Percentiles rank a stretch among this genome's conserved stretches.
Evolutionary conservation across 1,139 yeast genomes (phyloP).

Genomic region (Suhomyces chickasaworum): DNA sequence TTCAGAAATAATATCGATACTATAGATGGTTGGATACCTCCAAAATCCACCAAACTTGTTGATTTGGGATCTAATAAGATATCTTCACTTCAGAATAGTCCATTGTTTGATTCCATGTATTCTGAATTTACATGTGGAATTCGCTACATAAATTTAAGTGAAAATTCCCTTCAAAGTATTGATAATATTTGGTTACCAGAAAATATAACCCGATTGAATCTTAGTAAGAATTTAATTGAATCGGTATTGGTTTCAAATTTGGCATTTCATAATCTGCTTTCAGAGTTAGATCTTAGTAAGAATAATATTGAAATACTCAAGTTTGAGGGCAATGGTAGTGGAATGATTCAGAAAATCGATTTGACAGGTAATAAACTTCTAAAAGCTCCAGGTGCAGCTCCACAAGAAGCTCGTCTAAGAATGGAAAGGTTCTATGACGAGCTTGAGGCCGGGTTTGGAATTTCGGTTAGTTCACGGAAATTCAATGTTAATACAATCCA

Average conservation of each 20-base stretch:
- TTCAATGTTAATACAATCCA: slow-evolving; percentile 33
- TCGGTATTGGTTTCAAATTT: slow-evolving; percentile 4
- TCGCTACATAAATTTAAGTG: slow-evolving; percentile 6
- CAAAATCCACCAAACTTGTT: slow-evolving; percentile 24
- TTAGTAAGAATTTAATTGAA: slow-evolving; percentile 8
- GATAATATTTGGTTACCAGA: slow-evolving; percentile 9
- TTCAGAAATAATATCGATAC: slow-evolving; percentile 24
- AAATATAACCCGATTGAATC: slow-evolving; percentile 6
- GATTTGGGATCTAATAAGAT: slow-evolving; percentile 27
- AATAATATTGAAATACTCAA: slow-evolving; percentile 14
- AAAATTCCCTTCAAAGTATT: slow-evolving; percentile 4
- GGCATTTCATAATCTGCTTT: slow-evolving; percentile 4
- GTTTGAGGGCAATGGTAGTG: slow-evolving; percentile 11
- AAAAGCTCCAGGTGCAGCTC: slow-evolving; percentile 9
- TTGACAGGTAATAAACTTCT: slow-evolving; percentile 25
- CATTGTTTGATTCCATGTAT: slow-evolving; percentile 8
- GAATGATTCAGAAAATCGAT: slow-evolving; percentile 21
- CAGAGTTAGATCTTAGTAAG: slow-evolving; percentile 12
- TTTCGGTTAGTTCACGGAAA: slow-evolving; percentile 23
- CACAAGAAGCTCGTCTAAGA: slow-evolving; percentile 11
- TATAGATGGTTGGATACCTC: slow-evolving; percentile 29
- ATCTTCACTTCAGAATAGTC: slow-evolving; percentile 1
- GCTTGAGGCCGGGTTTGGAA: slow-evolving; percentile 28
- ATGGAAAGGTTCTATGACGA: slow-evolving; percentile 26
- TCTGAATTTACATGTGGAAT: neutral